Conservation (phyloP, 2,329 filamentous ascomycete species). For the Phialophora chinensis region DNA sequence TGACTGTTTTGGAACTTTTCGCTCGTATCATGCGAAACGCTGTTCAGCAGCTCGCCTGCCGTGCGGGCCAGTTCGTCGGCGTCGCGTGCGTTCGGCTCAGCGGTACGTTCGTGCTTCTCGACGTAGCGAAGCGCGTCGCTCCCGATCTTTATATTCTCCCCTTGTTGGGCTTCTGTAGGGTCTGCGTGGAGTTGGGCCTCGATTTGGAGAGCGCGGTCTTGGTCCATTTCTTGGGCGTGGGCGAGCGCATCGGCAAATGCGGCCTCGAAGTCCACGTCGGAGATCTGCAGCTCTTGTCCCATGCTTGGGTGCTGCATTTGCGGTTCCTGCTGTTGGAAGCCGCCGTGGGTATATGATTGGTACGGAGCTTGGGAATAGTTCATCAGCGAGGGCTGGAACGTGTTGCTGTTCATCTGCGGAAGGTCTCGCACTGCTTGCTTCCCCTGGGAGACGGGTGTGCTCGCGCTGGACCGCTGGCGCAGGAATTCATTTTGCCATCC, state of each 20-base stretch:
- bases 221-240: conserved; percentile 36
- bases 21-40: conserved; percentile 70
- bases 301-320: conserved; percentile 40
- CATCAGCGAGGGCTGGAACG: conserved; percentile 23
- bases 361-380: conserved; percentile 33
- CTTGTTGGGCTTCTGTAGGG: conserved; percentile 17
- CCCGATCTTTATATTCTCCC: conserved; percentile 48
- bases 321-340: conserved; percentile 20
- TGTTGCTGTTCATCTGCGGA: conserved; percentile 36
- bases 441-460: conserved; percentile 37
- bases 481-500: conserved; percentile 69
- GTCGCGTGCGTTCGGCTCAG: conserved; percentile 49
- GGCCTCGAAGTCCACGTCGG: conserved; percentile 36
- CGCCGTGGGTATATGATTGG: conserved; percentile 28
- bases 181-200: conserved; percentile 4
- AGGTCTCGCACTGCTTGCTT: conserved; percentile 27
- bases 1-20: conserved; percentile 79
- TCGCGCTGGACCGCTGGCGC: conserved; percentile 45
- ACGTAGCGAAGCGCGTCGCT: conserved; percentile 50
- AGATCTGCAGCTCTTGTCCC: conserved; percentile 30
- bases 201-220: conserved; percentile 8
- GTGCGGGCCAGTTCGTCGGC: conserved; percentile 74
- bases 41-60: conserved; percentile 72
- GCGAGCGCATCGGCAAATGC: conserved; percentile 38
- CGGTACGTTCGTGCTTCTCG: conserved; percentile 30